Conservation (phyloP, 2,329 filamentous ascomycete species). For the Colletotrichum sp. region DNA sequence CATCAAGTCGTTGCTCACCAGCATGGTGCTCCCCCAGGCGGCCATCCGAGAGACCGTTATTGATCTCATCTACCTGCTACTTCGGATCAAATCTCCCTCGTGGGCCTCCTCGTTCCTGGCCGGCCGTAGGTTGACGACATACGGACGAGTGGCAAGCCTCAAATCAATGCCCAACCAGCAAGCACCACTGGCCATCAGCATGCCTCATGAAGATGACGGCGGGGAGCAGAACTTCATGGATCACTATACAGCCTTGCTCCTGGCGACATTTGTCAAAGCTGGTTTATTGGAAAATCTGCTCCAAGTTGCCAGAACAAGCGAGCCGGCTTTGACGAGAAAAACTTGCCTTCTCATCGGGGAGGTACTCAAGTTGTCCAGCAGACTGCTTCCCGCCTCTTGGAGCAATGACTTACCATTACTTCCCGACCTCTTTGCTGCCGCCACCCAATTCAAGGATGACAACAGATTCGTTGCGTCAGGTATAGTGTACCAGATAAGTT, state of each 20-base stretch:
- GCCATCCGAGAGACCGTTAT: slow-evolving; percentile 77
- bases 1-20: slow-evolving; percentile 76
- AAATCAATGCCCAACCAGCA: slow-evolving; percentile 62
- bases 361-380: slow-evolving; percentile 86
- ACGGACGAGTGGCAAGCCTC: slow-evolving; percentile 89
- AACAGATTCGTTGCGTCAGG: slow-evolving; percentile 82
- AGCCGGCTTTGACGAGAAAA: slow-evolving; percentile 79
- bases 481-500: slow-evolving; percentile 97
- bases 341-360: slow-evolving; percentile 91
- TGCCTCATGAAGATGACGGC: slow-evolving; percentile 66
- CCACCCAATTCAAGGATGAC: slow-evolving; percentile 73
- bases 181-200: slow-evolving; percentile 30
- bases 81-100: slow-evolving; percentile 90
- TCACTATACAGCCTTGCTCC: slow-evolving; percentile 88
- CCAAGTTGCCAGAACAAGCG: slow-evolving; percentile 70
- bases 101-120: slow-evolving; percentile 97
- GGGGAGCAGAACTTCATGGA: slow-evolving; percentile 86
- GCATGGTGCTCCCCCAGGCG: slow-evolving; percentile 62
- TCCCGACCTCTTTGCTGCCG: slow-evolving; percentile 81
- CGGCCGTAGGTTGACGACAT: slow-evolving; percentile 90
- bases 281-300: slow-evolving; percentile 71
- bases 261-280: slow-evolving; percentile 84
- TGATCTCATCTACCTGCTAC: slow-evolving; percentile 79
- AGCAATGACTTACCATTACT: slow-evolving; percentile 87
- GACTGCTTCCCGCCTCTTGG: slow-evolving; percentile 80